phyloP scores from a whole-genome alignment of 2,329 filamentous ascomycete genomes.

The Alternaria alternata region DNA sequence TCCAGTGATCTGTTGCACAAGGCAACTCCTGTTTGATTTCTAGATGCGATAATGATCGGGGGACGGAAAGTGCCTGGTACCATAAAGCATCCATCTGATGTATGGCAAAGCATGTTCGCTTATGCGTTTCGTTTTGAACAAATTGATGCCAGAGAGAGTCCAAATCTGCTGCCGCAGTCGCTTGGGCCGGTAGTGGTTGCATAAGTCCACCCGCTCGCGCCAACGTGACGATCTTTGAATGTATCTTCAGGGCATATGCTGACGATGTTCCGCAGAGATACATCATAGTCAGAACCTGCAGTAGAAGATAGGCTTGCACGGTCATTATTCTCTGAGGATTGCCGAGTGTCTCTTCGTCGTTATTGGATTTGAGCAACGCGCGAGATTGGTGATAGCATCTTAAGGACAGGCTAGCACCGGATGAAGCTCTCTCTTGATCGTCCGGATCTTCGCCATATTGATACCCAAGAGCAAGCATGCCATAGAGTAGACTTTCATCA shows the following conservation, averaged over 20 bases:
- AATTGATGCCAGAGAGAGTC: slow-evolving; percentile 28
- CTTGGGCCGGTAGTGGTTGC: slow-evolving; percentile 17
- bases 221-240: slow-evolving; percentile 30
- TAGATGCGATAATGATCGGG: slow-evolving; percentile 32
- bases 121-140: slow-evolving; percentile 19
- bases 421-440: slow-evolving; percentile 12
- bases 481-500: slow-evolving; percentile 18
- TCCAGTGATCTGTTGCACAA: slow-evolving; percentile 24
- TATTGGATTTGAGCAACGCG: slow-evolving; percentile 12
- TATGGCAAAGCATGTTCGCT: slow-evolving; percentile 29
- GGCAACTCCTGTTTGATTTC: slow-evolving; percentile 17
- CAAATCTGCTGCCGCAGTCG: slow-evolving; percentile 20
- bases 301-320: slow-evolving; percentile 27
- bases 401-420: slow-evolving; percentile 16
- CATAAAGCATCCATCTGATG: slow-evolving; percentile 33
- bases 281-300: slow-evolving; percentile 29
- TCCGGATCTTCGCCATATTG: slow-evolving; percentile 31
- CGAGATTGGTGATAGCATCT: slow-evolving; percentile 27
- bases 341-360: slow-evolving; percentile 14
- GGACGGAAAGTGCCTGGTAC: slow-evolving; percentile 35
- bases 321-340: slow-evolving; percentile 5
- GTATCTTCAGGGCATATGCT: slow-evolving; percentile 29
- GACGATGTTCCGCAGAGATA: slow-evolving; percentile 27
- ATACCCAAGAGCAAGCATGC: slow-evolving; percentile 28
- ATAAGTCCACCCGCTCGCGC: slow-evolving; percentile 29